Conservation (phyloP, 208 protist species). For the Trypanosoma scelopori region DNA sequence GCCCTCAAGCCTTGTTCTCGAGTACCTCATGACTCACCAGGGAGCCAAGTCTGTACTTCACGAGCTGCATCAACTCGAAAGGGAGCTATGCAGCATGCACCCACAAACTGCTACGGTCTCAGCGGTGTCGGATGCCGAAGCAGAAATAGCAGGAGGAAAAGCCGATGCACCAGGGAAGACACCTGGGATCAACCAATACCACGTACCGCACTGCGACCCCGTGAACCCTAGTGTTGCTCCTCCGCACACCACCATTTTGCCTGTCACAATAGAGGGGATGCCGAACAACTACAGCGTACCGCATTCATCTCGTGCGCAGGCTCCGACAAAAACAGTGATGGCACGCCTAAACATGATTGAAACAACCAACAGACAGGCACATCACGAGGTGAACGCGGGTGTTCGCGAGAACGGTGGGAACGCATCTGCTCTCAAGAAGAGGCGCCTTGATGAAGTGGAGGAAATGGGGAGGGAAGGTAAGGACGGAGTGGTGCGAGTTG, state of each 20-base stretch:
- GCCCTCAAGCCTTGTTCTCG: slow-evolving; percentile 79
- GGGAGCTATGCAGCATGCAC: slow-evolving; percentile 6
- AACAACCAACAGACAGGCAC: slow-evolving; percentile 33
- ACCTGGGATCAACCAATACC: slow-evolving; percentile 33
- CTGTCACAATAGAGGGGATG: slow-evolving; percentile 70
- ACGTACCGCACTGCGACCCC: slow-evolving; percentile 19
- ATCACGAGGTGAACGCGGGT: neutral
- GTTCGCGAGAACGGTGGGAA: neutral
- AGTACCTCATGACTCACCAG: slow-evolving; percentile 85
- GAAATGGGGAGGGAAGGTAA: slow-evolving; percentile 8
- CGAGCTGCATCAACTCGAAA: slow-evolving; percentile 71
- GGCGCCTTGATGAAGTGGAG: too few species aligned
- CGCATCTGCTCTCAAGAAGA: slow-evolving; percentile 5
- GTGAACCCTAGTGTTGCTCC: slow-evolving; percentile 9
- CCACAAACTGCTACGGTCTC: slow-evolving; percentile 6
- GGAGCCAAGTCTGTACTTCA: slow-evolving; percentile 69
- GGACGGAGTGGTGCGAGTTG: slow-evolving; percentile 41
- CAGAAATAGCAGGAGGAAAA: too few species aligned
- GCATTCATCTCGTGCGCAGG: slow-evolving; percentile 42
- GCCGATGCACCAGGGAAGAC: neutral
- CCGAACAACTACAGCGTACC: slow-evolving; percentile 86
- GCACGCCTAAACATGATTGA: slow-evolving; percentile 46
- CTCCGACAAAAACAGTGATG: slow-evolving; percentile 43
- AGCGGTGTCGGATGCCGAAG: neutral
- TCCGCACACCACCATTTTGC: slow-evolving; percentile 30